Percentiles rank a stretch among this genome's conserved stretches.
phyloP scores from a whole-genome alignment of 306 rosid genomes.

The Sicyos edulis region DNA sequence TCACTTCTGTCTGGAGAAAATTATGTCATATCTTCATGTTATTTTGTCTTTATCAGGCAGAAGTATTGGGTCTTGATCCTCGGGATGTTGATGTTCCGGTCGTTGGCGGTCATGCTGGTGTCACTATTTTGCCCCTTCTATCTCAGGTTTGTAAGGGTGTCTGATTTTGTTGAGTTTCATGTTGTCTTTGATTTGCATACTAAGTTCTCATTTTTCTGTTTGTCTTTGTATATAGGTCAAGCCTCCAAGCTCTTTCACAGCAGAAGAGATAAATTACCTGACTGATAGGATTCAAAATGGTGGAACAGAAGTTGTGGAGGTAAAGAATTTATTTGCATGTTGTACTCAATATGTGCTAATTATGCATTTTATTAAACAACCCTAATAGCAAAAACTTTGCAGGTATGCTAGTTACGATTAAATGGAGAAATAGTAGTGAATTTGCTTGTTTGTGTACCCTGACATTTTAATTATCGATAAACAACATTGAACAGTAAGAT shows the following conservation, averaged over 20 bases:
- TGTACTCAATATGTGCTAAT: neutral
- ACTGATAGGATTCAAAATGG: slow-evolving; percentile 94
- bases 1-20: neutral
- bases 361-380: neutral
- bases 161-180: neutral
- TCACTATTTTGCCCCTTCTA: slow-evolving; percentile 86
- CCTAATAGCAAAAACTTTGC: neutral
- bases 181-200: neutral
- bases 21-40: neutral
- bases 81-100: slow-evolving; percentile 95
- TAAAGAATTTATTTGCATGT: slow-evolving; percentile 17
- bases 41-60: slow-evolving; percentile 50
- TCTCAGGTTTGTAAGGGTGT: slow-evolving; percentile 60
- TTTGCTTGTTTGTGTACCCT: neutral
- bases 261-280: slow-evolving; percentile 65
- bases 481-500: neutral
- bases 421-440: neutral
- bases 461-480: neutral
- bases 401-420: neutral
- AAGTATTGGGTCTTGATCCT: slow-evolving; percentile 85
- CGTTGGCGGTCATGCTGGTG: slow-evolving; percentile 93
- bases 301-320: slow-evolving; percentile 99
- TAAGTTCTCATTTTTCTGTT: neutral
- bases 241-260: slow-evolving; percentile 78
- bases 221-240: slow-evolving; percentile 51